A percentile compares a stretch with the other conserved stretches of the same genome.
phyloP scores from a whole-genome alignment of 2,329 filamentous ascomycete genomes.

The Aspergillus oerlinghausenensis region DNA sequence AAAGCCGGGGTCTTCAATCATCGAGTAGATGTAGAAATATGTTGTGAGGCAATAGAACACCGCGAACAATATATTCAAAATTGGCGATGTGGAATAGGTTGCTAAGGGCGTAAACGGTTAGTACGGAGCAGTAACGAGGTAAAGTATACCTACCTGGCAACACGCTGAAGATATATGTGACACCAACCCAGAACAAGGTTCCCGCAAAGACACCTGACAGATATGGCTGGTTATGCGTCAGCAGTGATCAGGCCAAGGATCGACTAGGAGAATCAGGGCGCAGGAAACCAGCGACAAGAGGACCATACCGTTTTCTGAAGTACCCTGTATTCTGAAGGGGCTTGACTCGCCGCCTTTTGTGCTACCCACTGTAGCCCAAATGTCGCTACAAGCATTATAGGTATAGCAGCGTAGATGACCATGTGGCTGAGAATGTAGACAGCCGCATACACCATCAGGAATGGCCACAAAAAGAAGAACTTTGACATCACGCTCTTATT shows the following conservation, averaged over 20 bases:
- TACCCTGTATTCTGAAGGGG: conserved; percentile 79
- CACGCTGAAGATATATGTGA: conserved; percentile 70
- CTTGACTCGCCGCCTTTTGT: conserved; percentile 73
- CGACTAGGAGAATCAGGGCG: neutral
- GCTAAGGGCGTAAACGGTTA: conserved; percentile 37
- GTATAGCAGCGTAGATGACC: conserved; percentile 71
- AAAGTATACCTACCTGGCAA: conserved; percentile 58
- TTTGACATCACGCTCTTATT: conserved; percentile 73
- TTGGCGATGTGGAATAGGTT: conserved; percentile 61
- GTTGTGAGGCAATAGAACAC: conserved; percentile 60
- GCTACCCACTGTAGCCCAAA: conserved; percentile 68
- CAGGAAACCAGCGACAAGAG: neutral
- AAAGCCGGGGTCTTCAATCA: conserved; percentile 86
- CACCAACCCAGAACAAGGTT: conserved; percentile 73
- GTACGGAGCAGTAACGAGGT: conserved; percentile 1
- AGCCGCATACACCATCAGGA: conserved; percentile 66
- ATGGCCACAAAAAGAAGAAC: conserved; percentile 88
- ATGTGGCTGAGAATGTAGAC: conserved; percentile 69
- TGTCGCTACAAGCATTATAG: conserved; percentile 62
- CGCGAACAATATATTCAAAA: conserved; percentile 74
- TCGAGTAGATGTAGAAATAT: conserved; percentile 84
- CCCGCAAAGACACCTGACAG: conserved; percentile 89
- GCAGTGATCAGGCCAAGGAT: neutral
- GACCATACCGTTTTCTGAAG: conserved; percentile 77
- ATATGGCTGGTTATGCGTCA: conserved; percentile 62